These are phyloP conservation scores for Afroboletus lepidellus DNA, from an alignment of 1,284 basidiomycete genomes.

Conservation along the genomic window DNA sequence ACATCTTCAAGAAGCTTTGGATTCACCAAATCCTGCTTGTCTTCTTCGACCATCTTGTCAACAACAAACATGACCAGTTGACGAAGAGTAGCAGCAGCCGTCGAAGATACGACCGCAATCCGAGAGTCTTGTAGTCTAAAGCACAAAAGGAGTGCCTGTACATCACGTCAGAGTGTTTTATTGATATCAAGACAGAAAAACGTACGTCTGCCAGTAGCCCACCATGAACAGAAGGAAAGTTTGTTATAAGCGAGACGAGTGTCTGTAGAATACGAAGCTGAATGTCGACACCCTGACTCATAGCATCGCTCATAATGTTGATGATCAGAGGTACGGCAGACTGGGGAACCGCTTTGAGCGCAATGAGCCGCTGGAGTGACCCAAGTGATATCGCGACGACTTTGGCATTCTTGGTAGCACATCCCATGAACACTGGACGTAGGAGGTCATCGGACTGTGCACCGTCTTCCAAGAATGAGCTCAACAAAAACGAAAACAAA, in stretches of 20 bases:
- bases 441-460: conserved; percentile 81
- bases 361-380: conserved; percentile 88
- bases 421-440: conserved; percentile 90
- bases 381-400: conserved; percentile 90
- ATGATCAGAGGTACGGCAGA: conserved; percentile 78
- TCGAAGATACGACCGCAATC: conserved; percentile 95
- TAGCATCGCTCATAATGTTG: conserved; percentile 79
- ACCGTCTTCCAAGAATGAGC: conserved; percentile 52
- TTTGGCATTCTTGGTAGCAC: conserved; percentile 91
- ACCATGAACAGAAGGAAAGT: conserved; percentile 80
- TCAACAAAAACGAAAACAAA: background rate
- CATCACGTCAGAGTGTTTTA: background rate
- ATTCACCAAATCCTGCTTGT: conserved; percentile 46
- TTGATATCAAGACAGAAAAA: conserved; percentile 7
- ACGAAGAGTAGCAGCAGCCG: conserved; percentile 93
- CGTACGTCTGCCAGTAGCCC: conserved; percentile 76
- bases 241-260: conserved; percentile 84
- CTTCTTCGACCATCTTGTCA: conserved; percentile 89
- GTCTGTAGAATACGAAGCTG: conserved; percentile 92
- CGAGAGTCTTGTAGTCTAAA: conserved; percentile 95
- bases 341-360: conserved; percentile 82
- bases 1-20: conserved; percentile 42
- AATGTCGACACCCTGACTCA: conserved; percentile 92
- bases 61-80: conserved; percentile 98
- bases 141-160: conserved; percentile 83